Conservation (phyloP, 2,329 filamentous ascomycete genomes). For the Calonectria henricotiae region DNA sequence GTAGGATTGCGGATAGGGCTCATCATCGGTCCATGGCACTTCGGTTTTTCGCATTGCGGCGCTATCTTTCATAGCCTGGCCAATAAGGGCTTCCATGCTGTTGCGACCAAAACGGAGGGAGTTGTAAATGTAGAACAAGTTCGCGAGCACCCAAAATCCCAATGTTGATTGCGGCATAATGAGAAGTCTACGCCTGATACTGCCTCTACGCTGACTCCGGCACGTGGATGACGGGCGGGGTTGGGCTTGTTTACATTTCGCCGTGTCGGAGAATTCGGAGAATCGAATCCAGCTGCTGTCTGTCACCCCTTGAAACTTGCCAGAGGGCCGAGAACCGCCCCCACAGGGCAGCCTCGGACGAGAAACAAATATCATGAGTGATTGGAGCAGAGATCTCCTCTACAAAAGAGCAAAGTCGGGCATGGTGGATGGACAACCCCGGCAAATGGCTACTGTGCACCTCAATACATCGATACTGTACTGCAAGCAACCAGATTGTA, state of each 20-base stretch:
- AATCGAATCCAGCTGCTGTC: constrained; percentile 1
- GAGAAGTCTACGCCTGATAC: not conserved
- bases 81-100: constrained; percentile 40
- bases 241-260: constrained; percentile 7
- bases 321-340: no score
- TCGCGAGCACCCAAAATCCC: constrained; percentile 33
- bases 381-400: no score
- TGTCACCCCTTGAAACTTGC: not conserved
- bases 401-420: no score
- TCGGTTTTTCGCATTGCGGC: constrained; percentile 36
- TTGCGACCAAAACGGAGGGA: constrained; percentile 36
- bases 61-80: constrained; percentile 40
- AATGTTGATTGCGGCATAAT: constrained; percentile 33
- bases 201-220: constrained; percentile 5
- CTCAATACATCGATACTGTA: no score
- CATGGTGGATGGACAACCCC: no score
- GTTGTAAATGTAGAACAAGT: constrained; percentile 33
- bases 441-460: no score
- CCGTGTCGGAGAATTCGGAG: constrained; percentile 16
- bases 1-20: constrained; percentile 37
- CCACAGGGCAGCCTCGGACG: no score
- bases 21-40: constrained; percentile 39
- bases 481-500: no score
- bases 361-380: no score
- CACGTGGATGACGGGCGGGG: constrained; percentile 9